Percentiles rank a stretch among this genome's conserved stretches.
Conservation (phyloP, 208 protist genomes). For the Crithidia mellificae region DNA sequence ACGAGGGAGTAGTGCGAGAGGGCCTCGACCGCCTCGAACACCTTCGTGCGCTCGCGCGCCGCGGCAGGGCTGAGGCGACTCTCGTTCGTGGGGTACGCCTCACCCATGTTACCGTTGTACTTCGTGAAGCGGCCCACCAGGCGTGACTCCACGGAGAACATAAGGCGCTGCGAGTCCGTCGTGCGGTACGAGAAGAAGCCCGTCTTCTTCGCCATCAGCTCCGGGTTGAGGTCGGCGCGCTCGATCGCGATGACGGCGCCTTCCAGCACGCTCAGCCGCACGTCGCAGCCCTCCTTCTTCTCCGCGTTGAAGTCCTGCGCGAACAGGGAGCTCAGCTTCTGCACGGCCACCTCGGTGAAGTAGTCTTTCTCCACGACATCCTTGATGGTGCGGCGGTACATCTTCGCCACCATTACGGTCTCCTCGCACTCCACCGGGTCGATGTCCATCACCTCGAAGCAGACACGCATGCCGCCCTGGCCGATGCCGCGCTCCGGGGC, state of each 20-base stretch:
- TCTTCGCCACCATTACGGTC: conserved; percentile 61
- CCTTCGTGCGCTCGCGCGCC: conserved; percentile 29
- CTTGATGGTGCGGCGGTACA: conserved; percentile 64
- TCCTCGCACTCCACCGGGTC: conserved; percentile 46
- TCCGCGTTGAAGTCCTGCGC: conserved; percentile 56
- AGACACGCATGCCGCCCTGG: conserved; percentile 76
- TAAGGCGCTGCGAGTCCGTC: conserved; percentile 48
- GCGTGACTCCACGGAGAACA: conserved; percentile 72
- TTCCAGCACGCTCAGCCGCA: conserved; percentile 36
- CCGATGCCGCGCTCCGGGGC: conserved; percentile 46
- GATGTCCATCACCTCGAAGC: conserved; percentile 68
- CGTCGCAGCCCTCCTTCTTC: conserved; percentile 28
- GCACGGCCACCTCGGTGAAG: conserved; percentile 65
- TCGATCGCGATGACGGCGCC: conserved; percentile 52
- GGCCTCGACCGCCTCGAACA: conserved; percentile 76
- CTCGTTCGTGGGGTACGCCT: conserved; percentile 57
- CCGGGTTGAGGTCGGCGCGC: conserved; percentile 40
- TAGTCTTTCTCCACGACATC: conserved; percentile 76
- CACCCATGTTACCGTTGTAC: conserved; percentile 84
- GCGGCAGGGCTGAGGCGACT: conserved; percentile 27
- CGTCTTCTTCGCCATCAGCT: conserved; percentile 34
- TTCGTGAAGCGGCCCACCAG: conserved; percentile 72
- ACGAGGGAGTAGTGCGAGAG: conserved; percentile 75
- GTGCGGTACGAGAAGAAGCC: conserved; percentile 78
- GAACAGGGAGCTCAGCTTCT: conserved; percentile 64